These are phyloP conservation scores for Leccinum uliginosum DNA, from an alignment of 768 basidiomycete genomes.

Conservation along the genomic window DNA sequence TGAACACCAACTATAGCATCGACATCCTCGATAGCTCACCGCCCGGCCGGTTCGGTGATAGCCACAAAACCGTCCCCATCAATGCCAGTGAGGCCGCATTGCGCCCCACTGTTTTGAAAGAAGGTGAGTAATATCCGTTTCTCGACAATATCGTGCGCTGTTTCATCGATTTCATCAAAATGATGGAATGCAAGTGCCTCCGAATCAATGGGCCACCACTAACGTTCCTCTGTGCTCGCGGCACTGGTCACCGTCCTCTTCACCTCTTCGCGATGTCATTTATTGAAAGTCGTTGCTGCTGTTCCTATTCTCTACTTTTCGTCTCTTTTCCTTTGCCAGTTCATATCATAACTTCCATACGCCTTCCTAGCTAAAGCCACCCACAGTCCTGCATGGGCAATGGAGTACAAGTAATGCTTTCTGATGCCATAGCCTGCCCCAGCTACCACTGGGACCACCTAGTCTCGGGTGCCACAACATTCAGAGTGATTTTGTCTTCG, in stretches of 20 bases:
- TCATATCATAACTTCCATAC: constrained; percentile 3
- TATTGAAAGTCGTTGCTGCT: neutral
- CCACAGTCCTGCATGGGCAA: neutral
- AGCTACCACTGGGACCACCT: constrained; percentile 2
- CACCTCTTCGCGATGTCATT: constrained; percentile 19
- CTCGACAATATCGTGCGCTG: constrained; percentile 18
- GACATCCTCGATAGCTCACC: constrained; percentile 5
- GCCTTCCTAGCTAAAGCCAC: constrained; percentile 20
- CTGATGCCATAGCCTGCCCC: constrained; percentile 11
- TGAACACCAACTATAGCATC: neutral
- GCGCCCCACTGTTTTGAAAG: constrained; percentile 2
- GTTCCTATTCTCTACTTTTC: neutral
- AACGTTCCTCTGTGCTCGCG: constrained; percentile 5
- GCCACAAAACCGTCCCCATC: constrained; percentile 2
- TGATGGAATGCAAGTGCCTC: constrained; percentile 24
- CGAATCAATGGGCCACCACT: constrained; percentile 22
- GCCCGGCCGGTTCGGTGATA: constrained; percentile 9
- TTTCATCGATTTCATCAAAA: no score
- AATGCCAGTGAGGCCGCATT: constrained; percentile 8
- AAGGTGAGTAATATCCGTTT: constrained; percentile 23
- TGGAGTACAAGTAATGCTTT: constrained; percentile 4
- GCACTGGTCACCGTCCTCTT: constrained; percentile 15
- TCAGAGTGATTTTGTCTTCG: constrained; percentile 35
- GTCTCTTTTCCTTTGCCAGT: neutral
- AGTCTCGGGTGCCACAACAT: constrained; percentile 22